phyloP scores from a whole-genome alignment of 2,329 filamentous ascomycete species.

The Aphanoascus verrucosus region DNA sequence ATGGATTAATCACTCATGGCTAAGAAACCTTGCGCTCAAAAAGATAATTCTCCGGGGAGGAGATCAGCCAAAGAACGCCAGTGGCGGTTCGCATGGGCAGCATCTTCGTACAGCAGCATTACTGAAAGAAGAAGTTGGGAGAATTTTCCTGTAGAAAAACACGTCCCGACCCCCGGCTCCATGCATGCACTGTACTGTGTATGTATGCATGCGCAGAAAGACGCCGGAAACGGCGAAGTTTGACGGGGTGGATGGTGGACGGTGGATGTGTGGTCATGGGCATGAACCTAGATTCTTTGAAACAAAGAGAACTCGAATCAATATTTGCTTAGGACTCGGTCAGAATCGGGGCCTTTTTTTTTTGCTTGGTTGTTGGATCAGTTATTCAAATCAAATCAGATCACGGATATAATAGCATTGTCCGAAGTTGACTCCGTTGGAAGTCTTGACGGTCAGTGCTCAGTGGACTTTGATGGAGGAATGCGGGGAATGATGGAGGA shows the following conservation, averaged over 20 bases:
- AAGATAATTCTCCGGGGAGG: background rate
- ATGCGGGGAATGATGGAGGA: too few species aligned
- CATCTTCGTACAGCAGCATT: too few species aligned
- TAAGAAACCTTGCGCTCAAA: background rate
- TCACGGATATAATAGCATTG: too few species aligned
- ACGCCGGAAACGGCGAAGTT: slow-evolving; percentile 8
- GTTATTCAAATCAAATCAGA: background rate
- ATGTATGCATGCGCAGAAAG: background rate
- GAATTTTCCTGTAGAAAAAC: background rate
- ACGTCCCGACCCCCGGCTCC: background rate
- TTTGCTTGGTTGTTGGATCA: background rate
- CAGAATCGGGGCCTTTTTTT: too few species aligned
- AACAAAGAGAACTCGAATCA: background rate
- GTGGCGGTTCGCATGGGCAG: background rate
- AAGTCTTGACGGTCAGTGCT: too few species aligned
- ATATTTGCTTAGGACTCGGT: background rate
- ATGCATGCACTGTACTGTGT: background rate
- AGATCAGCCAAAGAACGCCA: background rate
- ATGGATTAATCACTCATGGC: slow-evolving; percentile 8
- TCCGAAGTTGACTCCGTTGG: too few species aligned
- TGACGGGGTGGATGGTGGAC: background rate
- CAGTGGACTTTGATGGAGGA: too few species aligned
- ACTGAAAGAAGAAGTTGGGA: too few species aligned
- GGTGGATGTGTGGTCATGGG: too few species aligned
- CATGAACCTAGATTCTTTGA: background rate